Evolutionary conservation across 1,139 yeast species (phyloP), one percentile per base, ranked within the genome.

Genomic region (Pichia norvegensis): DNA sequence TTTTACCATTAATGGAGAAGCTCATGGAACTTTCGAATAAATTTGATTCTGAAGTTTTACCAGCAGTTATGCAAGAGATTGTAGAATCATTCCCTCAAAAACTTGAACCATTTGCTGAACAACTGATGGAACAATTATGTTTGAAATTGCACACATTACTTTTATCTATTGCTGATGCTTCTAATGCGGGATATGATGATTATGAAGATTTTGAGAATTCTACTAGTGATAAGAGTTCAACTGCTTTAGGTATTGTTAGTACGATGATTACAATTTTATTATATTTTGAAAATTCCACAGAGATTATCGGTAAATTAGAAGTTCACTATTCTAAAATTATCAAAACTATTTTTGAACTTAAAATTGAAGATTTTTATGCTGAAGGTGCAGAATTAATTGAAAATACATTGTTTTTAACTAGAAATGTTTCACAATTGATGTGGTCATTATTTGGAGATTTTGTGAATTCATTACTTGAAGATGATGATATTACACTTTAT

Each of bases 31-130:
- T 92, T 42, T 82, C 95, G 9, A 84, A 86, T 60, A 82, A 82
- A 52, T 78, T 90, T 52, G 98, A 92, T 57, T 81, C 84, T 51
- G 98, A 92, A 62, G 78, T 92, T 2, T 75, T 92, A 35, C 79
- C 95, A 17, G 85, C 84, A 33, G 96, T 92, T 16, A 87, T 92
- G 85, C 97, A 92, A 67, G 97, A 90, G 57, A 83, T 95, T 62
- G 97, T 92, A 22, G 97, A 90, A 59, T 79, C 77, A 47, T 92
- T 84, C 63, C 75, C 95, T 4, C 86, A 81, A 55, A 95, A 90
- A 64, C 70, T 92, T 54, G 94, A 90, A 55, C 97, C 98, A 29
- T 92, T 90, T 66, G 96, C 97, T 9, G 80, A 85, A 38, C 94
- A 86, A 54, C 72, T 92, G 57, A 87, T 90, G 76, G 74, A 73